A percentile compares a stretch with the other conserved stretches of the same genome.
Conservation (phyloP, 2,329 filamentous ascomycete species). For the Nemania diffusa region DNA sequence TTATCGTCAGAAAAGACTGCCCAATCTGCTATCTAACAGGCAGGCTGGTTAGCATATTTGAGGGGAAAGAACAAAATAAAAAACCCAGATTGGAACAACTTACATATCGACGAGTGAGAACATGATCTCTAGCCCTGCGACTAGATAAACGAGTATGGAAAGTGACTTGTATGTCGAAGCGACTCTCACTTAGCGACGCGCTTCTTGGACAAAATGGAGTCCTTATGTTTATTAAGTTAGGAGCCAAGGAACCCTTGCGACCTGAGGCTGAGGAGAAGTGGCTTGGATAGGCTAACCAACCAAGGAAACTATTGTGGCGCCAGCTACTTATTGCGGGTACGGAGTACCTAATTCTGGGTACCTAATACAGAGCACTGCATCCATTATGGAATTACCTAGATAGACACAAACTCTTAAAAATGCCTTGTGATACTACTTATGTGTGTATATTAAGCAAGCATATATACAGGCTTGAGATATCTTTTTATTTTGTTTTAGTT, state of each 20-base stretch:
- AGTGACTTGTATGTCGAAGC: slow-evolving; percentile 5
- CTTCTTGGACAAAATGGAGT: slow-evolving; percentile 26
- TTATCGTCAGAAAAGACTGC: slow-evolving; percentile 13
- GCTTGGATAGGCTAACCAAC: slow-evolving; percentile 11
- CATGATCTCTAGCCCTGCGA: slow-evolving; percentile 7
- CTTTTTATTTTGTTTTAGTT: too few relatives aligned
- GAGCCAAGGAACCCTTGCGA: slow-evolving; percentile 21
- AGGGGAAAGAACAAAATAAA: neutral
- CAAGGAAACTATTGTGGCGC: slow-evolving; percentile 18
- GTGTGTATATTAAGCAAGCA: too few relatives aligned
- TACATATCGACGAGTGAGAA: slow-evolving; percentile 18
- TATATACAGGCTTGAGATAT: too few relatives aligned
- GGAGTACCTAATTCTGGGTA: neutral
- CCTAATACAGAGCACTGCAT: neutral
- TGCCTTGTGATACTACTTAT: too few relatives aligned
- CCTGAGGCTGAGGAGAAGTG: slow-evolving; percentile 24
- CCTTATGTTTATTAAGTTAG: slow-evolving; percentile 7
- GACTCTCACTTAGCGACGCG: slow-evolving; percentile 34
- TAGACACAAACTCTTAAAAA: too few relatives aligned
- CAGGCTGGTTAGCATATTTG: slow-evolving; percentile 1
- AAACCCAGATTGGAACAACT: neutral
- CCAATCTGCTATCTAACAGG: slow-evolving; percentile 14
- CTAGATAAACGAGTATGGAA: neutral
- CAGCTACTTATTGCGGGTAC: neutral
- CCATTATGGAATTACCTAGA: too few relatives aligned